Conservation (phyloP, 2,329 filamentous ascomycete species). For the Colletotrichum sp. region DNA sequence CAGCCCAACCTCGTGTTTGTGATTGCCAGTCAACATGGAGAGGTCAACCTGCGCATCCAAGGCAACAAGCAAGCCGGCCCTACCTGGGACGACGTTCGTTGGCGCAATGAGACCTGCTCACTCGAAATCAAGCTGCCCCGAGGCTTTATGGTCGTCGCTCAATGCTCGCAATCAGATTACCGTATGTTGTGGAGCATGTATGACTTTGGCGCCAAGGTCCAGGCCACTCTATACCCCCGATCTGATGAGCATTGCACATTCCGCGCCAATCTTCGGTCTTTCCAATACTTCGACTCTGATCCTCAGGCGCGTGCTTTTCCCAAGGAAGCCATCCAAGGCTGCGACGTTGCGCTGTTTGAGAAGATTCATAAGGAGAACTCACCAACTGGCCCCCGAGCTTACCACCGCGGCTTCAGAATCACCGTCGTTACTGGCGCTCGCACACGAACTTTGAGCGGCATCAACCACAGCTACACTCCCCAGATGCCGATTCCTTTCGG, state of each 20-base stretch:
- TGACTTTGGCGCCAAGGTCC: slow-evolving; percentile 81
- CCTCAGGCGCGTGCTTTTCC: slow-evolving; percentile 77
- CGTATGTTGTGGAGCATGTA: slow-evolving; percentile 82
- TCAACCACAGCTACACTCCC: slow-evolving; percentile 72
- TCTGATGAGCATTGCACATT: slow-evolving; percentile 75
- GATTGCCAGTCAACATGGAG: slow-evolving; percentile 80
- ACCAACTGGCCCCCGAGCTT: slow-evolving; percentile 72
- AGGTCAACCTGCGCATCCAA: slow-evolving; percentile 77
- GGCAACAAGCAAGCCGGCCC: slow-evolving; percentile 70
- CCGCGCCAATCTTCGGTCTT: slow-evolving; percentile 71
- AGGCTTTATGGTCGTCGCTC: slow-evolving; percentile 75
- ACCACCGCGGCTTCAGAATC: slow-evolving; percentile 82
- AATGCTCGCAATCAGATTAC: slow-evolving; percentile 79
- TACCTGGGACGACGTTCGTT: slow-evolving; percentile 82
- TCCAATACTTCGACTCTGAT: slow-evolving; percentile 81
- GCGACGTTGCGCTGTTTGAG: slow-evolving; percentile 79
- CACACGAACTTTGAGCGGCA: slow-evolving; percentile 77
- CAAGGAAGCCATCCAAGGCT: slow-evolving; percentile 72
- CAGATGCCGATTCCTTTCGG: slow-evolving; percentile 77
- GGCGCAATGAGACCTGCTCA: slow-evolving; percentile 71
- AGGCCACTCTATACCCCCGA: slow-evolving; percentile 71
- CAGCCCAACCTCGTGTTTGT: slow-evolving; percentile 75
- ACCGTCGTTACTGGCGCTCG: slow-evolving; percentile 78
- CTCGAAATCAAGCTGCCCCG: slow-evolving; percentile 76
- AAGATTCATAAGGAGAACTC: slow-evolving; percentile 70